Conservation (phyloP, 2,329 filamentous ascomycete genomes). For the Sclerotinia sclerotiorum region DNA sequence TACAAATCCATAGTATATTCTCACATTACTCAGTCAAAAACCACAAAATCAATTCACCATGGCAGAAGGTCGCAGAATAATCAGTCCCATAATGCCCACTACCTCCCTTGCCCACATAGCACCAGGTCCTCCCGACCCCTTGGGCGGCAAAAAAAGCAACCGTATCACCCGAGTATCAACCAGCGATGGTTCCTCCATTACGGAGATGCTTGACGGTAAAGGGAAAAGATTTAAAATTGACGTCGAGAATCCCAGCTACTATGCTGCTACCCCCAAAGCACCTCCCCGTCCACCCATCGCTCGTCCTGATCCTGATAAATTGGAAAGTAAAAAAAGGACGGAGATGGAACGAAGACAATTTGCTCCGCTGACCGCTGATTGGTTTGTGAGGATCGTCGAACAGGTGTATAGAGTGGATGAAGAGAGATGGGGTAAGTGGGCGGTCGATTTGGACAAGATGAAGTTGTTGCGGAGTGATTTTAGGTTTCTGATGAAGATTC, state of each 20-base stretch:
- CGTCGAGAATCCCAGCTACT: not conserved
- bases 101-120: not conserved
- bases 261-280: not conserved
- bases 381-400: not conserved
- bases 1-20: not conserved
- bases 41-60: not conserved
- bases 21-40: not conserved
- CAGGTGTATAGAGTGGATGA: slow-evolving; percentile 9
- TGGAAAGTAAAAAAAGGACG: not conserved
- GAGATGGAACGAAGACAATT: slow-evolving; percentile 16
- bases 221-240: not conserved
- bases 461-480: not conserved
- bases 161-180: not conserved
- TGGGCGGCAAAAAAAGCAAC: not conserved
- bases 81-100: not conserved
- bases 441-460: slow-evolving; percentile 6
- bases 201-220: too few species aligned
- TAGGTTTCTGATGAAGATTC: not conserved
- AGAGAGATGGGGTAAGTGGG: not conserved
- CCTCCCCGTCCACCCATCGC: not conserved
- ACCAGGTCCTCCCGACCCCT: not conserved
- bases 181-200: not conserved
- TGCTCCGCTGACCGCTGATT: not conserved
- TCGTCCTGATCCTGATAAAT: not conserved
- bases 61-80: not conserved